Base-by-base conservation (phyloP, 352 stramenopile species). In the Phytophthora meadii region DNA sequence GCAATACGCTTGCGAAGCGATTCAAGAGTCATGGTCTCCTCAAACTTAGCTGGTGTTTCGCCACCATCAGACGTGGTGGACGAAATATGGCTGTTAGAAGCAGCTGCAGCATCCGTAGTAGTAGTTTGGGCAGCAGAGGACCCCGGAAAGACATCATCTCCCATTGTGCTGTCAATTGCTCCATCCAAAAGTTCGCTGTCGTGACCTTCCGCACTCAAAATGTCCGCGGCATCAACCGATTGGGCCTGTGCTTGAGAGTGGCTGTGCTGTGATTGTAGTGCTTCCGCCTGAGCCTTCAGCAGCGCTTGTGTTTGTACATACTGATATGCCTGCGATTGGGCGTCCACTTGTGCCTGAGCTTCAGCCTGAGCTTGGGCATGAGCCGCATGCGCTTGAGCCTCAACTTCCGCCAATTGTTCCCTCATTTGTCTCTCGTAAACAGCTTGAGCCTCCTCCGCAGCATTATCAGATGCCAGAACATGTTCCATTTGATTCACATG, bases 11-110 rank as follows among this genome's bases (percentile, higher is more conserved):
- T 73, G 8, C 82, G 80, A 50, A 91, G 77, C 27, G 57, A 64
- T 54, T 91, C 82, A 0, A 91, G 50, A 50, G 82, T 91, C 71
- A 42, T 70, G 80, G 87, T 84, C n/a, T 74, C 70, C 41, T 87
- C 79, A 61, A 87, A 87, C 41, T 74, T 83, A 2, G 68, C 15
- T 19, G 59, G 45, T 1, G 17, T 7, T n/a, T 65, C 36, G 41
- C 54, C 44, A 52, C 46, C 50, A 34, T 63, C 62, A 24, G 37
- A 40, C 5, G 8, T 49, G 15, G 11, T 32, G 28, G 30, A 12
- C 50, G 39, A 40, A 11, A 62, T 60, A 44, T 41, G 74, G 64
- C 25, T 63, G 11, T 48, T 67, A 12, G 53, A 28, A 52, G 68
- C 74, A 24, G 70, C 57, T 34, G 48, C 30, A 45, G 68, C 63